Conservation (phyloP, 1,284 basidiomycete genomes). For the Trichosporon faecale region DNA sequence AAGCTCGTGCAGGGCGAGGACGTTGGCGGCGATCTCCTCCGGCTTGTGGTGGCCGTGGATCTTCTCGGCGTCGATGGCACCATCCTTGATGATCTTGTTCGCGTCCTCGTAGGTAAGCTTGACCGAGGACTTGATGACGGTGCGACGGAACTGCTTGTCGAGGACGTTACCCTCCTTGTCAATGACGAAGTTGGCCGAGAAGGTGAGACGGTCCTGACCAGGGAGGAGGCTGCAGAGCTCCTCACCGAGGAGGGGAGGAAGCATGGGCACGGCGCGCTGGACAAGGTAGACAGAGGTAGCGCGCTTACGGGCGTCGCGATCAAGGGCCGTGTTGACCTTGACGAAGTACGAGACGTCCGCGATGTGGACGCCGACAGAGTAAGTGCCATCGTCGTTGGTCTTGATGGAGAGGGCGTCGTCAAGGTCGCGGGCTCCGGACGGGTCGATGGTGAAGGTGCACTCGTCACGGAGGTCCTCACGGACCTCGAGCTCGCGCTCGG, state of each 20-base stretch:
- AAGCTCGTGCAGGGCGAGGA: conserved; percentile 63
- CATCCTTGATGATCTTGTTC: conserved; percentile 76
- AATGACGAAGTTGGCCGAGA: conserved; percentile 84
- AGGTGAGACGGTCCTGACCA: conserved; percentile 80
- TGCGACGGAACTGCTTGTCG: conserved; percentile 88
- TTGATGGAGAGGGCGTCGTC: conserved; percentile 93
- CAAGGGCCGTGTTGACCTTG: conserved; percentile 91
- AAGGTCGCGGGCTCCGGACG: conserved; percentile 80
- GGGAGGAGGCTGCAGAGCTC: conserved; percentile 88
- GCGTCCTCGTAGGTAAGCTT: conserved; percentile 81
- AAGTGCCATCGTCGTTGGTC: conserved; percentile 82
- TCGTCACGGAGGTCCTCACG: conserved; percentile 83
- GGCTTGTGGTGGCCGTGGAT: conserved; percentile 61
- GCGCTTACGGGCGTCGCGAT: conserved; percentile 94
- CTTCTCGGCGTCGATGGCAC: conserved; percentile 58
- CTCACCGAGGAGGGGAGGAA: conserved; percentile 85
- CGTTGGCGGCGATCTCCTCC: conserved; percentile 67
- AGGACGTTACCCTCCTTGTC: conserved; percentile 75
- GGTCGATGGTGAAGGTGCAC: conserved; percentile 91
- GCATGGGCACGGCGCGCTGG: conserved; percentile 92
- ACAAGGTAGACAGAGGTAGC: conserved; percentile 96
- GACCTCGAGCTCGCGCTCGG: conserved; percentile 81
- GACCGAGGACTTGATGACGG: conserved; percentile 75
- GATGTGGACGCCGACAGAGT: conserved; percentile 88
- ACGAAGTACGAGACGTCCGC: conserved; percentile 96